Conservation (phyloP, 495 filamentous ascomycete genomes). For the Xylaria telfairii region DNA sequence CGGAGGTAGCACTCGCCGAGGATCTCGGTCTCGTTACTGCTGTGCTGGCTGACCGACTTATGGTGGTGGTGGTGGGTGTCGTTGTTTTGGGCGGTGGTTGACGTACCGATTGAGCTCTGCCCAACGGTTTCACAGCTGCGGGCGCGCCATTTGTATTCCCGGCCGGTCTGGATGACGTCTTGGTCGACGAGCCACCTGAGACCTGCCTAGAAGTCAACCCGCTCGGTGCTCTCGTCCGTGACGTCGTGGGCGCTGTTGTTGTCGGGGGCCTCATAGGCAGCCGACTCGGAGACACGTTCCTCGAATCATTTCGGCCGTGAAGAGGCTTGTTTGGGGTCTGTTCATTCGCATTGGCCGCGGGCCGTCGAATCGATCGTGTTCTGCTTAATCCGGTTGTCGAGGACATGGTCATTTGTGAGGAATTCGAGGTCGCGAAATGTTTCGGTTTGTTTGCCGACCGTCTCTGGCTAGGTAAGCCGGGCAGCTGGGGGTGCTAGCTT, state of each 20-base stretch:
- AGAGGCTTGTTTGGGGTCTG: slow-evolving; percentile 20
- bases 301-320: slow-evolving; percentile 22
- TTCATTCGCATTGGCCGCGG: slow-evolving; percentile 31
- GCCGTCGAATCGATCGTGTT: slow-evolving; percentile 53
- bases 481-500: background rate
- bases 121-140: slow-evolving; percentile 29
- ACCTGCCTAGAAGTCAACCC: slow-evolving; percentile 15
- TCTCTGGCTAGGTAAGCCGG: background rate
- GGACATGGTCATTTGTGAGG: slow-evolving; percentile 33
- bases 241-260: slow-evolving; percentile 33
- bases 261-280: slow-evolving; percentile 51
- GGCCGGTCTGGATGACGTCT: slow-evolving; percentile 23
- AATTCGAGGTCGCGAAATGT: slow-evolving; percentile 20
- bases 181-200: slow-evolving; percentile 19
- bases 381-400: slow-evolving; percentile 45
- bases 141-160: slow-evolving; percentile 18
- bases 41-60: slow-evolving; percentile 16
- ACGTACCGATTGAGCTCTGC: slow-evolving; percentile 32
- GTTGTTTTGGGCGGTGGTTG: slow-evolving; percentile 33
- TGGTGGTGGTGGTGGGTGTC: slow-evolving; percentile 5
- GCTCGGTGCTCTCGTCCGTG: slow-evolving; percentile 23
- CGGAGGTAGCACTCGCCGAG: slow-evolving; percentile 30
- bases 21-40: slow-evolving; percentile 30
- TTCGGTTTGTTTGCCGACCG: slow-evolving; percentile 16
- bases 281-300: slow-evolving; percentile 52